A percentile compares a stretch with the other conserved stretches of the same genome.
Conservation (phyloP, 306 rosid genomes). For the Calophaca sinica region DNA sequence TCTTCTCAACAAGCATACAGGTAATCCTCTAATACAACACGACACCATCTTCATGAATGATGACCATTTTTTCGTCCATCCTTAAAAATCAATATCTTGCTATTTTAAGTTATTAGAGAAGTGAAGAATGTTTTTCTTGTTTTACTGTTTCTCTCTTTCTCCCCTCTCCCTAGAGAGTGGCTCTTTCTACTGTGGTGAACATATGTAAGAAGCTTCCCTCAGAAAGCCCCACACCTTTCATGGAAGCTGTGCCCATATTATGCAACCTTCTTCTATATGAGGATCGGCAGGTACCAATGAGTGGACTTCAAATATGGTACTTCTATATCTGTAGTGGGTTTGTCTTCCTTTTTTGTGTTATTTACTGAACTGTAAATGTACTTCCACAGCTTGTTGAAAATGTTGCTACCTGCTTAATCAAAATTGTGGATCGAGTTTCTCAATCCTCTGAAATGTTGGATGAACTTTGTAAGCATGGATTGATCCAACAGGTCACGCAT, state of each 20-base stretch:
- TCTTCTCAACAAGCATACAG: slow-evolving; percentile 92
- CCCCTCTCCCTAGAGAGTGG: slow-evolving; percentile 73
- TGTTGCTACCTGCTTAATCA: slow-evolving; percentile 83
- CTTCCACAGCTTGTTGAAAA: slow-evolving; percentile 84
- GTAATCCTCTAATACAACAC: slow-evolving; percentile 53
- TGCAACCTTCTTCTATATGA: slow-evolving; percentile 95
- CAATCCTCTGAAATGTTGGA: slow-evolving; percentile 81
- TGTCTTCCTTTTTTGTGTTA: slow-evolving; percentile 26
- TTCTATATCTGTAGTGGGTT: slow-evolving; percentile 17
- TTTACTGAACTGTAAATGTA: slow-evolving; percentile 43
- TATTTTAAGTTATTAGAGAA: slow-evolving; percentile 19
- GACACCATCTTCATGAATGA: slow-evolving; percentile 15
- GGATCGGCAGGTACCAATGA: slow-evolving; percentile 79
- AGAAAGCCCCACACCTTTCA: slow-evolving; percentile 73
- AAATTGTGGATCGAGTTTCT: slow-evolving; percentile 74
- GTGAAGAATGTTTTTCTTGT: slow-evolving; percentile 29
- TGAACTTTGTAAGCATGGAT: slow-evolving; percentile 81
- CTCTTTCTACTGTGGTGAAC: slow-evolving; percentile 93
- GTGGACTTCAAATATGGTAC: slow-evolving; percentile 32
- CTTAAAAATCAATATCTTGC: neutral
- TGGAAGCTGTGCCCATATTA: slow-evolving; percentile 94
- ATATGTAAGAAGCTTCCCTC: slow-evolving; percentile 95
- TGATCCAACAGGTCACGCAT: slow-evolving; percentile 76
- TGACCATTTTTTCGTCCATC: slow-evolving; percentile 15
- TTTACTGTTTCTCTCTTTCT: slow-evolving; percentile 9